Evolutionary conservation across 139 green algal species (phyloP).

Genomic region (Chlorella sp.): DNA sequence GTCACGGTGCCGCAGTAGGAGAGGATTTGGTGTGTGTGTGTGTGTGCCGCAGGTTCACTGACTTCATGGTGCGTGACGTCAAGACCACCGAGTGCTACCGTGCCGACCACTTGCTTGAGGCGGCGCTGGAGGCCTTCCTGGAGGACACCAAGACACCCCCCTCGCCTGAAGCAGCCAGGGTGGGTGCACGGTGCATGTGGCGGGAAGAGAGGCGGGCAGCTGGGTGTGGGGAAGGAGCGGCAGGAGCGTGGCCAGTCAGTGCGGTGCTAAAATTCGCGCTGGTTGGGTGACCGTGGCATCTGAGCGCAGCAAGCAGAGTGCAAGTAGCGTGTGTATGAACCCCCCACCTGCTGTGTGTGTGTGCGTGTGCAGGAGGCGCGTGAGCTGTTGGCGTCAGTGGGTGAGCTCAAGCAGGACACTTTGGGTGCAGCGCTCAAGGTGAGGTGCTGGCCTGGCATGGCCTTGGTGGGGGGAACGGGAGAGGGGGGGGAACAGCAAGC

Average conservation of each 20-base stretch:
- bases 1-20: too few relatives aligned
- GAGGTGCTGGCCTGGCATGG: too few relatives aligned
- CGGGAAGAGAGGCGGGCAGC: too few relatives aligned
- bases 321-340: neutral
- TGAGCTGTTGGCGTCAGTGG: slow-evolving; percentile 70
- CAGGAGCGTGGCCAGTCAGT: too few relatives aligned
- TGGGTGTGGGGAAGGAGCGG: too few relatives aligned
- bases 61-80: slow-evolving; percentile 95
- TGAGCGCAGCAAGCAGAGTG: neutral
- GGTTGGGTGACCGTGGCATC: too few relatives aligned
- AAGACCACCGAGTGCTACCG: slow-evolving; percentile 84
- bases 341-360: too few relatives aligned
- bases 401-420: slow-evolving; percentile 74
- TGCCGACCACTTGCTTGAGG: slow-evolving; percentile 95
- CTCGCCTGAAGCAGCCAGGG: slow-evolving; percentile 35
- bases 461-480: too few relatives aligned
- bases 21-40: too few relatives aligned
- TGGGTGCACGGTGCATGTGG: slow-evolving; percentile 13
- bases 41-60: slow-evolving; percentile 64
- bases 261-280: too few relatives aligned
- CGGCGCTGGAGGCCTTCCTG: slow-evolving; percentile 68
- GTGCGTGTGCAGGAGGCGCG: slow-evolving; percentile 53
- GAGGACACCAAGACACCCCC: slow-evolving; percentile 64
- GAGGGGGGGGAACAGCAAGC: too few relatives aligned
- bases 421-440: slow-evolving; percentile 69